These are phyloP conservation scores for Xylaria scruposa DNA, from an alignment of 495 filamentous ascomycete genomes.

Conservation along the genomic window DNA sequence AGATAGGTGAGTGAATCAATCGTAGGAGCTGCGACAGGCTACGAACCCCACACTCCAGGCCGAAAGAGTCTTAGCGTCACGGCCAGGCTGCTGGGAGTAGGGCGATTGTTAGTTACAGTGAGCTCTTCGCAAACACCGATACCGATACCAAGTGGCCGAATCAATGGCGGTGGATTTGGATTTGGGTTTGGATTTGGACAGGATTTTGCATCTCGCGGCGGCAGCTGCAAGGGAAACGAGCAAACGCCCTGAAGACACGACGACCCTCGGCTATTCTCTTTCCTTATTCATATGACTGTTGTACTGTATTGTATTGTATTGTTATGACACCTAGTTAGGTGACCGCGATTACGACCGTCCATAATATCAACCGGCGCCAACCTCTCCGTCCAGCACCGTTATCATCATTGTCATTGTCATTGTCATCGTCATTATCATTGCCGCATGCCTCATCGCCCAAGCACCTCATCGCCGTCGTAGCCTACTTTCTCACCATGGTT, in stretches of 20 bases:
- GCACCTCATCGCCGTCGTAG: slow-evolving; percentile 1
- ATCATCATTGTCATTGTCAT: background rate
- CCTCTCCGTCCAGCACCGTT: background rate
- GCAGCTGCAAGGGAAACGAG: slow-evolving; percentile 15
- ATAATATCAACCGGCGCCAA: background rate
- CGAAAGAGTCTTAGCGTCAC: slow-evolving; percentile 2
- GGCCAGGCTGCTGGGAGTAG: background rate
- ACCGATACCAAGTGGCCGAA: slow-evolving; percentile 6
- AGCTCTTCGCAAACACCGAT: slow-evolving; percentile 11
- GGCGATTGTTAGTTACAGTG: background rate
- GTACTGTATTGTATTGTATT: slow-evolving; percentile 3
- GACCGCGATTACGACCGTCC: background rate
- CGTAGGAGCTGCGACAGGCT: background rate
- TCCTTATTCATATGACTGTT: background rate
- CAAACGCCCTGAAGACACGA: background rate
- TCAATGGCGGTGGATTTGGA: background rate
- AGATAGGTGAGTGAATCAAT: too few relatives aligned
- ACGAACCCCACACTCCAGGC: background rate
- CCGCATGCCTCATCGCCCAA: slow-evolving; percentile 4
- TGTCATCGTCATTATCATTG: background rate
- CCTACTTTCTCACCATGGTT: slow-evolving; percentile 47
- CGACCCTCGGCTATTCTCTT: background rate
- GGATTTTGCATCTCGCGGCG: slow-evolving; percentile 7
- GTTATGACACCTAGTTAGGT: background rate
- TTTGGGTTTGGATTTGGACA: background rate